Evolutionary conservation across 2,329 filamentous ascomycete genomes (phyloP), one percentile per base, ranked within the genome.

Genomic region (Grosmannia serpens): DNA sequence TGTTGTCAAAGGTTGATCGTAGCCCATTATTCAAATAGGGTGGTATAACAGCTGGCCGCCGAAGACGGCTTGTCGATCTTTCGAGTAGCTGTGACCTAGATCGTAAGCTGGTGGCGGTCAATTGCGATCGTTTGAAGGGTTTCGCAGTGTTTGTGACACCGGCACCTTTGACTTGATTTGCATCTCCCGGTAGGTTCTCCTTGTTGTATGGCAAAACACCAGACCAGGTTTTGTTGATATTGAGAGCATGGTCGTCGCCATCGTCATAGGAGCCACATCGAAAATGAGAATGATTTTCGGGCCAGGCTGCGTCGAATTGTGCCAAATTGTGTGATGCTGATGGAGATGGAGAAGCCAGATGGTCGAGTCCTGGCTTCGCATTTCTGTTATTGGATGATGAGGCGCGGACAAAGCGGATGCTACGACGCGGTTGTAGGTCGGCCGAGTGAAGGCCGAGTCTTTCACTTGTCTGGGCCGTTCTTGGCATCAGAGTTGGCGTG

Each of bases 401-500:
- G 9, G 46, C 5, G 31, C 17, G 47, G 24, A 77, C 72, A 61
- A 82, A 85, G 1, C 82, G 76, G 49, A 86, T 75, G 63, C 83
- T 85, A 58, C 79, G 77, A 59, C 77, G 75, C 9, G 74, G 75
- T 47, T 66, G 69, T 15, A 79, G 62, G 10, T 29, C 52, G 10
- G 9, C 33, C 17, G 56, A 29, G 33, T 26, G 47, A 15, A n/a
- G 20, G 2, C 38, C n/a, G 5, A 35, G 29, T 4, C 20, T 20
- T 11, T 27, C 44, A 5, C 13, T 52, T 11, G 55, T 46, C 24
- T 24, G 29, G 4, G 50, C 4, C 20, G 29, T n/a, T 24, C 11
- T 22, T 17, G 53, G 9, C 1, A 26, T 9, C 22, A 35, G 1
- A 5, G 29, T 20, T 20, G 31, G n/a, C n/a, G 17, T 15, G 22